Percentiles rank a stretch among this genome's conserved stretches.
These are phyloP conservation scores for Aspergillus eucalypticola DNA, from an alignment of 2,329 filamentous ascomycete genomes.

Conservation along the genomic window DNA sequence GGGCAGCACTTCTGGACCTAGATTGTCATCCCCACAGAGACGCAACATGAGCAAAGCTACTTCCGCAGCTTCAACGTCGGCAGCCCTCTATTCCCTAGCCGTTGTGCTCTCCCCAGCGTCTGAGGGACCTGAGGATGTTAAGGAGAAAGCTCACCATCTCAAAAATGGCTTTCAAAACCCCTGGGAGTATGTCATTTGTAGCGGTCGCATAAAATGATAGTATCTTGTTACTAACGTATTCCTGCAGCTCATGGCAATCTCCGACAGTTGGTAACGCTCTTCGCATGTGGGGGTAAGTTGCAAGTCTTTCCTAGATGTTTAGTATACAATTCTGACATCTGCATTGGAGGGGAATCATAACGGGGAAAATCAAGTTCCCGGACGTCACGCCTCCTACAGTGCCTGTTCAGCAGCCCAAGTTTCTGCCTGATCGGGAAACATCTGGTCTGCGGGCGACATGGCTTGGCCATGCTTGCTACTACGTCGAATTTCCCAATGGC, in stretches of 20 bases:
- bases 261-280: neutral
- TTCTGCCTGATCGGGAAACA: conserved; percentile 62
- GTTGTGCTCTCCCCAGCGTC: conserved; percentile 38
- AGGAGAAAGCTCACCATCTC: conserved; percentile 43
- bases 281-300: conserved; percentile 21
- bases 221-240: neutral
- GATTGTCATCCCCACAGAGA: conserved; percentile 16
- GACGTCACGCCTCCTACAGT: conserved; percentile 68
- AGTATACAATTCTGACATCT: neutral
- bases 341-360: conserved; percentile 30
- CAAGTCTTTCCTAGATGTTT: neutral
- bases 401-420: conserved; percentile 65
- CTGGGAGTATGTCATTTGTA: conserved; percentile 39
- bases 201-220: no score
- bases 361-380: conserved; percentile 56
- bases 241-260: conserved; percentile 25
- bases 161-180: conserved; percentile 45
- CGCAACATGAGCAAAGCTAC: conserved; percentile 34
- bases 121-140: conserved; percentile 41
- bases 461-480: conserved; percentile 94
- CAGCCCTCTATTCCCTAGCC: conserved; percentile 45
- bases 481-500: conserved; percentile 83
- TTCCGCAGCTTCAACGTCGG: conserved; percentile 32
- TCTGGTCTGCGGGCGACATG: conserved; percentile 77
- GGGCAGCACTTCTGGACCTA: conserved; percentile 14